Evolutionary conservation across 768 basidiomycete species (phyloP), one percentile per base, ranked within the genome.

Genomic region (Lentinula boryana): DNA sequence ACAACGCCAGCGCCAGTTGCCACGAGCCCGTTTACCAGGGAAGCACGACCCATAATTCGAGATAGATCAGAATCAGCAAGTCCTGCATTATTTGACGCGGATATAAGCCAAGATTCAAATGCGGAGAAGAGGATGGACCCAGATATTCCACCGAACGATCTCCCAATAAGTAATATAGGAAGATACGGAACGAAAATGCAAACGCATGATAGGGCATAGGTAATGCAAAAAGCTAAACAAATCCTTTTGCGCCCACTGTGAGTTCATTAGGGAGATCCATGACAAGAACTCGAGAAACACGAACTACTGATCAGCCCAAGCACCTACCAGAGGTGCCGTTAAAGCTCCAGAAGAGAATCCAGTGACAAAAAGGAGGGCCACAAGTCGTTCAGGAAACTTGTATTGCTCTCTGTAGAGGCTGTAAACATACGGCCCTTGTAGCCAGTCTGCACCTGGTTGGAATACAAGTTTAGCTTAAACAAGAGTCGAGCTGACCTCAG

Each of bases 361-460:
- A 0, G 85, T 86, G n/a, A 91, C 87, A 66, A 91, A 91, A 54
- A 91, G 76, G 36, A 87, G 66, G 1, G 89, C 88, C 5, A 91
- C 86, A 23, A 82, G 69, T 36, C 84, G 72, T 68, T 88, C 87
- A 0, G 86, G 74, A 67, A 85, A 84, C 9, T 67, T 71, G 63
- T 89, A 88, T 66, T 89, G 86, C 46, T 88, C 86, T 50, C 78
- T 76, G 68, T 90, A 91, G 0, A 91, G 72, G 15, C 88, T 87
- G 65, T 89, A 91, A 0, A 91, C 77, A 66, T 91, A 91, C 15
- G 89, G 89, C 0, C 89, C 89, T 70, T 91, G 88, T 13, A 91
- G 76, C 88, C 89, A 89, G 70, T 91, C 88, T 41, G 88, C 86
- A 60, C 84, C 88, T 89, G 65, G 40, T 13, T 54, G 48, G 12